Base-by-base conservation (phyloP, 2,329 filamentous ascomycete species). In the Camillea tinctor region DNA sequence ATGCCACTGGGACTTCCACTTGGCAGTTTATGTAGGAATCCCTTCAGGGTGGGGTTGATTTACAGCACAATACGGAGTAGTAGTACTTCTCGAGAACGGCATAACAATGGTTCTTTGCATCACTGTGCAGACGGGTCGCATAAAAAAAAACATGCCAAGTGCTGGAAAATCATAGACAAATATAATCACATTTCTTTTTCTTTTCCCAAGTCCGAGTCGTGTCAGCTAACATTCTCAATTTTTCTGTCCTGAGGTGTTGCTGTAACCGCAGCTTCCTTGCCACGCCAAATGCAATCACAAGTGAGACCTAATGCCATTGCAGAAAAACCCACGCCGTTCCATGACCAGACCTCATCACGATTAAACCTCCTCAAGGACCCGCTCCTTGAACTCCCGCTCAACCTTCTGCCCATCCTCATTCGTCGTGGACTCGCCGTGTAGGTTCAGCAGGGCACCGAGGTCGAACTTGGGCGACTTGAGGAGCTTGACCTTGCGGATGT, bases 401-500 rank as follows among this genome's bases (percentile, higher is more conserved):
- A 96, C 92, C 92, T 97, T 98, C 83, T 97, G 92, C 75, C 95
- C 95, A 79, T 93, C 88, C 83, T 99, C 95, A 78, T 98, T 93
- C 73, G 92, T 93, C 76, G 88, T 89, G 66, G 93, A 96, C 87
- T 99, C 95, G 82, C 95, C 95, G 85, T 99, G 95, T 74, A 99
- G 90, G 80, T 90, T 90, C 81, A 99, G 90, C 72, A 99, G 88
- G 73, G 92, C 90, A 81, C 95, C 95, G 70, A 99, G 90, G 78
- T 99, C 95, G 85, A 99, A 98, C 88, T 99, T 99, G 77, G 95
- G 95, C 70, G 89, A 81, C 90, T 99, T 99, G 73, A 99, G 86
- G 73, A 99, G 91, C 90, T 99, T 99, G 77, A 99, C 94, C 89
- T 99, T 99, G 83, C 95, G 93, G 82, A 99, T 97, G 87, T 99